These are phyloP conservation scores for Tetrahymena malaccensis DNA, from an alignment of 73 alveolate species.

Conservation along the genomic window DNA sequence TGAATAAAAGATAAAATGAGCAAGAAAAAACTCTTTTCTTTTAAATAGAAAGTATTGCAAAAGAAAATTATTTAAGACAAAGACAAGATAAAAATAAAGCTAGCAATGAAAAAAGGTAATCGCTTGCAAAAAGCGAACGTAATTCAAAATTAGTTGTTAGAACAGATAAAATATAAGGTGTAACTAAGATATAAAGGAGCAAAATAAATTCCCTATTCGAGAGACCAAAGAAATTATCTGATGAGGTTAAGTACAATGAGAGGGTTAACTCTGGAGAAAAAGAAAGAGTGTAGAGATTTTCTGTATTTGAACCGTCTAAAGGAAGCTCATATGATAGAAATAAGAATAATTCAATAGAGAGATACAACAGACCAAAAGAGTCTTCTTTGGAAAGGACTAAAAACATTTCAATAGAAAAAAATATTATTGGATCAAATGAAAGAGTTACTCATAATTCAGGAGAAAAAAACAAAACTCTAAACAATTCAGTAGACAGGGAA, in stretches of 20 bases:
- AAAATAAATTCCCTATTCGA: not conserved
- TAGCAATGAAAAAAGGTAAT: not conserved
- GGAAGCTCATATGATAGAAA: not conserved
- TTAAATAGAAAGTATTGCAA: not conserved
- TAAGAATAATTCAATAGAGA: not conserved
- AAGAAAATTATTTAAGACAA: not conserved
- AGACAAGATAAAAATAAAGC: not conserved
- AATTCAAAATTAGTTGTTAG: not conserved
- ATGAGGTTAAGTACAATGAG: not conserved
- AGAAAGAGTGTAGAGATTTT: not conserved
- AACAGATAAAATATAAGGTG: not conserved
- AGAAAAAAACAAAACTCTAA: not conserved
- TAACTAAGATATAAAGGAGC: not conserved
- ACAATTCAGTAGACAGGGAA: not conserved
- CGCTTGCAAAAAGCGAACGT: not conserved
- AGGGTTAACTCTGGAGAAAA: not conserved
- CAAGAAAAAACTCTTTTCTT: not conserved
- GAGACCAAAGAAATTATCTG: not conserved
- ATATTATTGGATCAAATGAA: not conserved
- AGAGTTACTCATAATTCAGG: not conserved
- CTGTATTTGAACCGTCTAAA: not conserved
- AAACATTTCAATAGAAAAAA: not conserved
- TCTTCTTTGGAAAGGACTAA: not conserved
- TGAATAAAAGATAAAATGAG: not conserved
- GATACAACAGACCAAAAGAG: not conserved